Percentiles rank a stretch among this genome's conserved stretches.
These are phyloP conservation scores for Dissophora ornata DNA, from an alignment of 192 early-diverging fungal genomes.

Conservation along the genomic window DNA sequence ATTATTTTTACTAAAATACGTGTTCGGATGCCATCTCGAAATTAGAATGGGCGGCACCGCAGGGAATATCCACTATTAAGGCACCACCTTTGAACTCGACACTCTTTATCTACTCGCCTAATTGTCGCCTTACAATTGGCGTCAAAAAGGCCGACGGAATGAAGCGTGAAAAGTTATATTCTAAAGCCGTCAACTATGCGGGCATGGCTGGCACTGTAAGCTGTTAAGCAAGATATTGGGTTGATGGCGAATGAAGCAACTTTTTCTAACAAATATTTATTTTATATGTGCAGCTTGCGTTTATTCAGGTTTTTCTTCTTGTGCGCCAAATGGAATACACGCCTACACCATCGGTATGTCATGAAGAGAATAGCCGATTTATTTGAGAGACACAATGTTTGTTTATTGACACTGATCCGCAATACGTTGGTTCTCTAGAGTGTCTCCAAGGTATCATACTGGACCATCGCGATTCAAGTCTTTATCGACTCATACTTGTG, in stretches of 20 bases:
- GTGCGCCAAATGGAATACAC: constrained; percentile 75
- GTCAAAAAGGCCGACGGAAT: constrained; percentile 54
- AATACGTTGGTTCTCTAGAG: constrained; percentile 51
- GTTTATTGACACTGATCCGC: no score
- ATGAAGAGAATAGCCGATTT: neutral
- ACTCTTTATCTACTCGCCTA: constrained; percentile 59
- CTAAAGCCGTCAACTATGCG: constrained; percentile 64
- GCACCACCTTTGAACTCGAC: constrained; percentile 55
- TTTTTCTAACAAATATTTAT: neutral
- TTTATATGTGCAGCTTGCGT: constrained; percentile 15
- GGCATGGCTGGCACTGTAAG: constrained; percentile 56
- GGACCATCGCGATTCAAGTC: constrained; percentile 69
- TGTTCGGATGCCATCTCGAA: neutral
- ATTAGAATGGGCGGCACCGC: constrained; percentile 61
- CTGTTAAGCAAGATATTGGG: neutral
- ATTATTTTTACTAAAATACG: neutral
- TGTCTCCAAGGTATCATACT: constrained; percentile 75
- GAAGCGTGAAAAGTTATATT: constrained; percentile 64
- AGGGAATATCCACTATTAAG: constrained; percentile 59
- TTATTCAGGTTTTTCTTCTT: constrained; percentile 58
- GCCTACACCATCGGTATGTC: constrained; percentile 71
- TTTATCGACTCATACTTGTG: constrained; percentile 75
- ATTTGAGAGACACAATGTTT: no score
- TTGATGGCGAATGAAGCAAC: neutral
- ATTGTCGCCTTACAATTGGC: constrained; percentile 54